Evolutionary conservation across 1,284 basidiomycete genomes (phyloP), one percentile per base, ranked within the genome.

Genomic region (Cryptococcus sp.): DNA sequence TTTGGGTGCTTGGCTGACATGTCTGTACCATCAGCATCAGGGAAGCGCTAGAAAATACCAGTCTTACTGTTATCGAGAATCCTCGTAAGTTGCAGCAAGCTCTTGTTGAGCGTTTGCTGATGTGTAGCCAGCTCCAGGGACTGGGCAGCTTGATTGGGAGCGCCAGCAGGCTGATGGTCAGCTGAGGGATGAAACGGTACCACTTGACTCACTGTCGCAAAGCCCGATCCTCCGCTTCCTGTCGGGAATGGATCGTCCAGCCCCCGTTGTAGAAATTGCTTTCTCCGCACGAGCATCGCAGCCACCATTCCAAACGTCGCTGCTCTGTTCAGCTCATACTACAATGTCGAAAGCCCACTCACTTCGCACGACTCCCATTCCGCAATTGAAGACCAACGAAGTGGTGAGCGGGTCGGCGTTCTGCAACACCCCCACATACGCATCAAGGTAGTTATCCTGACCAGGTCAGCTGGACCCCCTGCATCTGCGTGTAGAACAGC

Each of bases 221-320:
- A 56, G 0, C 73, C 73, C 11, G 68, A 71, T 2, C 53, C 63
- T 0, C 56, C 54, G 2, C 52, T 50, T 2, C 54, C 48, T 9
- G 56, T 50, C 1, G 70, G 61, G 65, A 78, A 94, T 0, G 90
- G 89, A 64, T 95, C 93, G 2, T 80, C 78, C 45, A 85, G 71
- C 0, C 87, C 89, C 19, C 79, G 76, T 16, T 80, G 74, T n/a
- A 97, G 79, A 35, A 93, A 76, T 71, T 97, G 91, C 63, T 85
- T 87, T 25, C 94, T 77, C 25, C 95, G 79, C 1, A 98, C 79
- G 22, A 99, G 79, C 53, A 87, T 83, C 1, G 94, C 93, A 2
- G 93, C 89, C 14, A 87, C 83, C 95, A 98, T 98, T 5, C 90
- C 94, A 68, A 97, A 97, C 0, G 94, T 97, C 2, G 94, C 73